Evolutionary conservation across 352 stramenopile genomes (phyloP).

Genomic region (Globisporangium carolinianum): DNA sequence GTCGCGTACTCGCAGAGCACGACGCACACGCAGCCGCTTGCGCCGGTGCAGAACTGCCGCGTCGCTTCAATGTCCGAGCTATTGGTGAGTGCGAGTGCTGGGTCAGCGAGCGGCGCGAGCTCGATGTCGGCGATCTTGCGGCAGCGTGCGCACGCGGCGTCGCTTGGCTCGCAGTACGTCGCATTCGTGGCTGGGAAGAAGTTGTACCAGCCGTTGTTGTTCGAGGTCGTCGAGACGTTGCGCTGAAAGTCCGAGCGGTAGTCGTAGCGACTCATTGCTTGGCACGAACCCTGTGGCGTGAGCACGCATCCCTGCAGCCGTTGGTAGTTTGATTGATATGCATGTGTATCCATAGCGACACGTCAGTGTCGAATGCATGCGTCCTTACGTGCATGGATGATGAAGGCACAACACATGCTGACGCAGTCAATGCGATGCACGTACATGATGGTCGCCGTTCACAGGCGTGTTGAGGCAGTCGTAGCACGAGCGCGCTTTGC

Average conservation of each 20-base stretch:
- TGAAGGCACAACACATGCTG: not conserved
- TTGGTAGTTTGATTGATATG: no score
- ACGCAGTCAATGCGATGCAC: conserved; percentile 3
- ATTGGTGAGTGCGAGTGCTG: conserved; percentile 23
- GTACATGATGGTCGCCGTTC: conserved; percentile 11
- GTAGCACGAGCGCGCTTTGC: conserved; percentile 53
- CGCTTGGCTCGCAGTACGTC: conserved; percentile 49
- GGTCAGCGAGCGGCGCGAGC: conserved; percentile 14
- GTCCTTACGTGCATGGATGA: not conserved
- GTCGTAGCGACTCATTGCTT: conserved; percentile 48
- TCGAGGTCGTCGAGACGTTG: conserved; percentile 30
- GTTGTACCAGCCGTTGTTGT: conserved; percentile 39
- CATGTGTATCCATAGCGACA: conserved; percentile 1
- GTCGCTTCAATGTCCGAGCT: conserved; percentile 21
- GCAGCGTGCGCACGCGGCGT: conserved; percentile 49
- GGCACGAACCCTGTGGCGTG: conserved; percentile 44
- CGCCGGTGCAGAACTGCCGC: conserved; percentile 49
- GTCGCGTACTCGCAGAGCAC: conserved; percentile 44
- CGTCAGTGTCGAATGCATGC: not conserved
- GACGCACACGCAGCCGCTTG: conserved; percentile 54
- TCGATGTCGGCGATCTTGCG: conserved; percentile 20
- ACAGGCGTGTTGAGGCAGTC: conserved; percentile 61
- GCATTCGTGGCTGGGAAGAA: conserved; percentile 60
- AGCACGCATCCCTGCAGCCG: conserved; percentile 37
- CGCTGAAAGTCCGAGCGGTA: conserved; percentile 43